Evolutionary conservation across 2,329 filamentous ascomycete genomes (phyloP), one percentile per base, ranked within the genome.

Genomic region (Coleophoma cylindrospora): DNA sequence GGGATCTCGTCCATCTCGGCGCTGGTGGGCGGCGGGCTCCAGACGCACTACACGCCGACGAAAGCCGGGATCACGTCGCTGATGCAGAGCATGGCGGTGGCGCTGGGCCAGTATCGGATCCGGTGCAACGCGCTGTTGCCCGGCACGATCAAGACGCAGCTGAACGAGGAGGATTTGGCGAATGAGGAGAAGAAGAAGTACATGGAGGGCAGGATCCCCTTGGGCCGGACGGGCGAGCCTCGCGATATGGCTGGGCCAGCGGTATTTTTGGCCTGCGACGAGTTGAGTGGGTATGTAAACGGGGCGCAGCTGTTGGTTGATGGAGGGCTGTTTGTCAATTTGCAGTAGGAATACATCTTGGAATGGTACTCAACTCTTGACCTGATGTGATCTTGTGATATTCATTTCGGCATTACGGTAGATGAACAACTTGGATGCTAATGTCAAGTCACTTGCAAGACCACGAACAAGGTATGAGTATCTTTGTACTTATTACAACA

Each of bases 21-120:
- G 0, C 77, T 91, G 12, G 86, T 91, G 0, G 90, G 90, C 36
- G 90, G 89, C 40, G 87, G 84, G 0, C 74, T 77, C 43, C 90
- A 95, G 71, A 84, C 82, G 22, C 90, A 95, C 65, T 95, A 95
- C 69, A 95, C 90, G 14, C 88, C 90, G 10, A 95, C 90, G 14
- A 95, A 95, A 68, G 89, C 90, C 0, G 90, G 89, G 2, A 78
- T 95, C 3, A 65, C 89, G 36, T 87, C 82, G 43, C 74, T 95
- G 41, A 94, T 95, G 81, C 90, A 95, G 72, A 89, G 84, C 56
- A 83, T 82, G 36, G 90, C 90, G 0, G 86, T 89, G 34, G 88
- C 90, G 9, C 69, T 95, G 41, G 90, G 90, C 0, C 78, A 81
- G 61, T 79, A 94, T 66, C 74, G 76, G 5, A 91, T 95, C 49